Base-by-base conservation (phyloP, 2,329 filamentous ascomycete genomes). In the Calonectria montana region DNA sequence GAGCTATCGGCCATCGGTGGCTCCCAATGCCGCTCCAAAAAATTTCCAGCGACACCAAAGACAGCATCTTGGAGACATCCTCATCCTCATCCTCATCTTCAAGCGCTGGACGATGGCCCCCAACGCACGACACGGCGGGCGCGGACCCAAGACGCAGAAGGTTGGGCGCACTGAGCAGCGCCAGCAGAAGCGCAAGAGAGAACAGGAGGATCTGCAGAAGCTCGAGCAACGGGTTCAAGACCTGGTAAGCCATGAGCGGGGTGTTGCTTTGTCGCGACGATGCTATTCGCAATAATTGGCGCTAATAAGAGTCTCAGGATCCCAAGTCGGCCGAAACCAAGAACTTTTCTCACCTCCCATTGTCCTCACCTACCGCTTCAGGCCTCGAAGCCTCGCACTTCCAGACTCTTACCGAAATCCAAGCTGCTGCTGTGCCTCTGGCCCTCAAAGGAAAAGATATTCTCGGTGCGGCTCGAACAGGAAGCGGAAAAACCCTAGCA, bases 401-500 rank as follows among this genome's bases (percentile, higher is more conserved):
- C 86, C 94, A 96, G 80, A 92, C 91, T 61, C 88, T 98, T 76
- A 99, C 97, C 73, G 96, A 98, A 76, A 94, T 99, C 78, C 97
- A 99, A 86, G 90, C 93, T 61, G 93, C 93, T 80, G 95, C 96
- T n/a, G 93, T 99, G 71, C 95, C 94, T 7, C 88, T 95, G 72
- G 96, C 94, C 10, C 89, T 99, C 74, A 94, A 97, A 83, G 94
- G 94, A 69, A 87, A 88, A 70, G 97, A 99, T 82, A 94, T 99
- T 47, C 91, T 99, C 47, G 97, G 96, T 48, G 97, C 97, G 6
- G 97, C 97, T 47, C 98, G 97, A 85, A 98, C 96, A 0, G 96
- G 96, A 64, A 97, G 94, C 81, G 96, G 96, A 80, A 98, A 98
- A 87, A 98, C 96, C 0, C 88, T 99, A 27, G 94, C 97, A 0